Conservation (phyloP, 495 filamentous ascomycete genomes). For the Amniculicola lignicola region DNA sequence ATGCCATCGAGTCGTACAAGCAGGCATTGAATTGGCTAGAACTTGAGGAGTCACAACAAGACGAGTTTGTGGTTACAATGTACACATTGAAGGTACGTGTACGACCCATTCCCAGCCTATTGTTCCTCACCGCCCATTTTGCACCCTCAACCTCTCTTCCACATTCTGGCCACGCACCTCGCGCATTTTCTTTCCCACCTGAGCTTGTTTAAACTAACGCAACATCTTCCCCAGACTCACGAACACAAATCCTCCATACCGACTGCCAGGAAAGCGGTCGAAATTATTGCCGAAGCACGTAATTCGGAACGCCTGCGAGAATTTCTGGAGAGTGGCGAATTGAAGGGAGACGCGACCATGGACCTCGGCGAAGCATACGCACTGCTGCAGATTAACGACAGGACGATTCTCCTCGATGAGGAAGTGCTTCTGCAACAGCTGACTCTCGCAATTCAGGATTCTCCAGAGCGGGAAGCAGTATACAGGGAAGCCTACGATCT, state of each 20-base stretch:
- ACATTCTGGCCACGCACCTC: background rate
- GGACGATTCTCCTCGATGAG: slow-evolving; percentile 35
- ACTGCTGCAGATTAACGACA: slow-evolving; percentile 54
- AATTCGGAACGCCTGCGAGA: slow-evolving; percentile 54
- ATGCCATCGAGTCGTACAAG: slow-evolving; percentile 58
- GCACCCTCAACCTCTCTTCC: too few species aligned
- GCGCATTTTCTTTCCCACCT: background rate
- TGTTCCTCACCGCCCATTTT: too few species aligned
- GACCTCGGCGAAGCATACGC: slow-evolving; percentile 57
- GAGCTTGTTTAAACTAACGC: too few species aligned
- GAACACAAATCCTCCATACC: too few species aligned
- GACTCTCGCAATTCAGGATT: slow-evolving; percentile 38
- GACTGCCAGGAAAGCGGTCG: slow-evolving; percentile 53
- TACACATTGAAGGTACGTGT: slow-evolving; percentile 56
- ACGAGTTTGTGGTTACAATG: slow-evolving; percentile 61
- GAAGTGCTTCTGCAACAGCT: slow-evolving; percentile 7
- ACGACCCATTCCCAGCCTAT: too few species aligned
- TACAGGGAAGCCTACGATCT: slow-evolving; percentile 17
- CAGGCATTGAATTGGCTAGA: slow-evolving; percentile 61
- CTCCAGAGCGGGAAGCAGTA: slow-evolving; percentile 8
- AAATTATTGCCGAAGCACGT: slow-evolving; percentile 55
- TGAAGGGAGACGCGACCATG: slow-evolving; percentile 51
- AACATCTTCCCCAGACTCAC: too few species aligned
- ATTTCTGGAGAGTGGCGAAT: slow-evolving; percentile 56
- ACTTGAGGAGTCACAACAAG: slow-evolving; percentile 48